Percentiles rank a stretch among this genome's conserved stretches.
Evolutionary conservation across 2,329 filamentous ascomycete genomes (phyloP).

Genomic region (Colletotrichum caudatum): DNA sequence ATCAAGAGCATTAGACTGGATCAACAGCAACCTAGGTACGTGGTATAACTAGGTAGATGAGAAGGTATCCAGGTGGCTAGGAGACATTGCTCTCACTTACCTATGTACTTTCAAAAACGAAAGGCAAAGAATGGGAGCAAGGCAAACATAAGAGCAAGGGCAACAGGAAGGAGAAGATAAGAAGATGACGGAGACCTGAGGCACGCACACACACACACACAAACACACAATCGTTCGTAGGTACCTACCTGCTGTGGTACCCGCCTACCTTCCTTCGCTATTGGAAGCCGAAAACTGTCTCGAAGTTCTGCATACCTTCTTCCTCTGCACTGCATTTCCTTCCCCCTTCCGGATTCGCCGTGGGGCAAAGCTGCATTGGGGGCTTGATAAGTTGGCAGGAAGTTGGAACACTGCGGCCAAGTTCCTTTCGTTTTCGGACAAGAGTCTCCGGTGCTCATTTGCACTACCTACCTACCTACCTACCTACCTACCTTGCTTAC

Average conservation of each 20-base stretch:
- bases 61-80: no score
- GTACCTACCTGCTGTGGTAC: background rate
- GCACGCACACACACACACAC: background rate
- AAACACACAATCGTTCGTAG: no score
- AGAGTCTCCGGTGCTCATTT: slow-evolving; percentile 26
- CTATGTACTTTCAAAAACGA: background rate
- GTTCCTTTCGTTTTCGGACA: slow-evolving; percentile 27
- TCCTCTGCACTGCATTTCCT: background rate
- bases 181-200: background rate
- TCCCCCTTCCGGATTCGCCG: slow-evolving; percentile 11
- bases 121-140: background rate
- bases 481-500: background rate
- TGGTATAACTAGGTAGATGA: no score
- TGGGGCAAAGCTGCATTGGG: slow-evolving; percentile 6
- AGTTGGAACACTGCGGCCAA: slow-evolving; percentile 19
- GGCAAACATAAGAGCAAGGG: background rate
- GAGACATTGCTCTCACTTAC: background rate
- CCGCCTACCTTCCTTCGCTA: background rate
- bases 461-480: background rate
- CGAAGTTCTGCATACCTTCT: background rate
- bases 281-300: background rate
- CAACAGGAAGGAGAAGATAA: background rate
- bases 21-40: no score
- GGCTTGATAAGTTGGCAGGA: slow-evolving; percentile 16
- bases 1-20: background rate